Evolutionary conservation across 176 grass and related monocot genomes (phyloP), one percentile per base, ranked within the genome.

Genomic region (Saccharum officinarum): DNA sequence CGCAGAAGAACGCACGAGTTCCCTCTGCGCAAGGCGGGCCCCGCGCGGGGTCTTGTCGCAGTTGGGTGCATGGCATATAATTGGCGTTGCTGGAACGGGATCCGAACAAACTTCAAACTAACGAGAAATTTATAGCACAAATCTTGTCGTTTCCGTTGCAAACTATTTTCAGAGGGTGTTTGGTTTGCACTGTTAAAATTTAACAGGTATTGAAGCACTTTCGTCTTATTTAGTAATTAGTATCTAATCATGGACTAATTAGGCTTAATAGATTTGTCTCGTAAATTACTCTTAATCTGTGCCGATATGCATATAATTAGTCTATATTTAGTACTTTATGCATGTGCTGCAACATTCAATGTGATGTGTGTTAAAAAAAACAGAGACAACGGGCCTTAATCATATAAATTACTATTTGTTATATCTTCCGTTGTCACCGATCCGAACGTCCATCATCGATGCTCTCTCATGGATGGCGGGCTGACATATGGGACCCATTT

Each of bases 41-140:
- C 59, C 7, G 10, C 5, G 3, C 1, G 1, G 15, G 11, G 6
- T 44, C 18, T 66, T 63, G 71, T 75, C 18, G 28, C 40, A 2
- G 65, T 79, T 44, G 3, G 83, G 75, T 79, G 63, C 73, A 59
- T 59, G 22, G 63, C 37, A 85, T 78, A 14, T 78, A 14, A 70
- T 71, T 78, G 38, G 37, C 18, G 40, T 38, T 33, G 83, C 62
- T 78, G 74, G 64, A 67, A 33, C 7, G 60, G 17, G 47, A 7
- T 42, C 38, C 10, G 64, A 31, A 44, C 64, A 36, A 46, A 60
- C 18, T 47, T 46, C 83, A 79, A 71, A 60, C 46, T 39, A 46
- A 69, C 37, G 9, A 44, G 15, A 44, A 60, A 46, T 61, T 71
- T 71, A 79, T 49, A 16, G 4, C 52, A n/a, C 39, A 31, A 13